A percentile compares a stretch with the other conserved stretches of the same genome.
These are phyloP conservation scores for Aspergillus amoenus DNA, from an alignment of 2,329 filamentous ascomycete genomes.

Conservation along the genomic window DNA sequence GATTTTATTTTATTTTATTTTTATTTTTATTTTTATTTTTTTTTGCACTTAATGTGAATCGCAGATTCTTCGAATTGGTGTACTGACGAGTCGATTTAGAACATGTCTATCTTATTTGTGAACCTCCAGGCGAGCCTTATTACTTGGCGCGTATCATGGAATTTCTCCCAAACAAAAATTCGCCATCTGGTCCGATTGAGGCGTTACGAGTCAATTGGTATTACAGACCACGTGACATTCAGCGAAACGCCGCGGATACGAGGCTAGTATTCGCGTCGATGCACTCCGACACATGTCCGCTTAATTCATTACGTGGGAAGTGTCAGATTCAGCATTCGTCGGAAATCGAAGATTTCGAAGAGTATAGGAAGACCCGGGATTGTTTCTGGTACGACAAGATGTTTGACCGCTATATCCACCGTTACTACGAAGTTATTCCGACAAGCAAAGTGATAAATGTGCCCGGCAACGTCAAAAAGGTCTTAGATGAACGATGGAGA, in stretches of 20 bases:
- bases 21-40: constrained; percentile 14
- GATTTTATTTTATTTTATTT: no score
- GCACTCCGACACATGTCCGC: constrained; percentile 94
- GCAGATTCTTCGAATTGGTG: not conserved
- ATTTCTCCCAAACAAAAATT: constrained; percentile 80
- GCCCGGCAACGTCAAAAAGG: constrained; percentile 89
- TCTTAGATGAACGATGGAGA: constrained; percentile 93
- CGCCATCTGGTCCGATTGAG: constrained; percentile 72
- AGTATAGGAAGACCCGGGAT: constrained; percentile 80
- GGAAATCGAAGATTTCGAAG: constrained; percentile 78
- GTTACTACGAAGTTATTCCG: constrained; percentile 95
- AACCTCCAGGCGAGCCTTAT: constrained; percentile 96
- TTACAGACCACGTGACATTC: constrained; percentile 93
- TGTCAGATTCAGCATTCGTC: constrained; percentile 86
- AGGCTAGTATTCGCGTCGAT: constrained; percentile 93
- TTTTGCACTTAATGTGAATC: constrained; percentile 4
- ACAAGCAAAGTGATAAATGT: constrained; percentile 94
- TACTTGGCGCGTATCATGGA: constrained; percentile 98
- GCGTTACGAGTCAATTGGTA: constrained; percentile 96
- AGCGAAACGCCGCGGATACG: constrained; percentile 85
- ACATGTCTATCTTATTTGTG: constrained; percentile 94
- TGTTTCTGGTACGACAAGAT: constrained; percentile 97
- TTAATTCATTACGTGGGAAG: constrained; percentile 89
- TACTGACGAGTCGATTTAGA: constrained; percentile 40
- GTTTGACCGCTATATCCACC: constrained; percentile 97